A percentile compares a stretch with the other conserved stretches of the same genome.
These are phyloP conservation scores for Cladophialophora chaetospira DNA, from an alignment of 2,329 filamentous ascomycete genomes.

Conservation along the genomic window DNA sequence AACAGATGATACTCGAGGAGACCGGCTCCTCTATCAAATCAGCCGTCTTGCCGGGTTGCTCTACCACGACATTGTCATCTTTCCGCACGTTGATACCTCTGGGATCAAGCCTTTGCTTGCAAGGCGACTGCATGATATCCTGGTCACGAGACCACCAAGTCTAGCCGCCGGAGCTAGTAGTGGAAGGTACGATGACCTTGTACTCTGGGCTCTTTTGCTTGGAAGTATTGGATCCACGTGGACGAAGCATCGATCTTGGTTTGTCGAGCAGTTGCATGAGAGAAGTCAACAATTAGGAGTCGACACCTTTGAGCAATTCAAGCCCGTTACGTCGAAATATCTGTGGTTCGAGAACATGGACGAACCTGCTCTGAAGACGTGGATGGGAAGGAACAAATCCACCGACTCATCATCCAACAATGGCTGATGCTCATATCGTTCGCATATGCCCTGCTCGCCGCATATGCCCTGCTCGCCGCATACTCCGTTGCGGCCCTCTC, in stretches of 20 bases:
- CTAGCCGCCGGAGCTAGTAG: background rate
- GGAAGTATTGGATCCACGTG: conserved; percentile 4
- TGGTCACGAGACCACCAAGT: background rate
- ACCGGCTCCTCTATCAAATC: conserved; percentile 2
- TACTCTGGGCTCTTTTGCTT: conserved; percentile 4
- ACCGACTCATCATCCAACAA: too few species aligned
- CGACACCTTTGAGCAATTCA: background rate
- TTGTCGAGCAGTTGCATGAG: conserved; percentile 4
- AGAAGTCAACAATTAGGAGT: background rate
- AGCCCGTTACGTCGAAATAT: too few species aligned
- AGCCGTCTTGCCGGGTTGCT: background rate
- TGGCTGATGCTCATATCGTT: too few species aligned
- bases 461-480: too few species aligned
- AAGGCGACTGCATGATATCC: background rate
- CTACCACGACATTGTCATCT: conserved; percentile 8
- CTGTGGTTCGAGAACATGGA: too few species aligned
- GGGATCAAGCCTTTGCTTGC: conserved; percentile 5
- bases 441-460: too few species aligned
- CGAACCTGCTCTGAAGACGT: too few species aligned
- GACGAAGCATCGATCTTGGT: background rate
- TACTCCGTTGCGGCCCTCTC: too few species aligned
- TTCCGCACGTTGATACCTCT: background rate
- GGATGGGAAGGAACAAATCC: too few species aligned
- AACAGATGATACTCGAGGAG: background rate
- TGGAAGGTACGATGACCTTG: background rate